These are phyloP conservation scores for Lentinula sp. DNA, from an alignment of 768 basidiomycete species.

Conservation along the genomic window DNA sequence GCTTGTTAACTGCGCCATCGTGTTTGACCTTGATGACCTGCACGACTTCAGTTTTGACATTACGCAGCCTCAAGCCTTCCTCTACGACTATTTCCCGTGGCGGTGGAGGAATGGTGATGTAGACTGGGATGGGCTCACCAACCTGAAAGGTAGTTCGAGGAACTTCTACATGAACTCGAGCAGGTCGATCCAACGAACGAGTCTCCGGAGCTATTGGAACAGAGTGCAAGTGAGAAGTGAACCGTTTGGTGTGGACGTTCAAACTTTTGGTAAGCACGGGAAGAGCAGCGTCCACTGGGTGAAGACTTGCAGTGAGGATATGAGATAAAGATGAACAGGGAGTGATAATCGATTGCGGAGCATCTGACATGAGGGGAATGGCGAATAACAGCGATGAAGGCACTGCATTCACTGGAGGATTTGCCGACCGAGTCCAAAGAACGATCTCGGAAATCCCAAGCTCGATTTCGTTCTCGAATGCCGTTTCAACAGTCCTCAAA, in stretches of 20 bases:
- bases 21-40: constrained; percentile 54
- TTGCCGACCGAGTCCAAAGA: constrained; percentile 39
- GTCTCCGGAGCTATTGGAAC: constrained; percentile 58
- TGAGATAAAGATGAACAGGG: constrained; percentile 69
- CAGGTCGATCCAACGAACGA: constrained; percentile 53
- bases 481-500: constrained; percentile 61
- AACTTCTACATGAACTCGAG: constrained; percentile 62
- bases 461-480: constrained; percentile 58
- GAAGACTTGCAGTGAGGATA: constrained; percentile 60
- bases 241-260: constrained; percentile 68
- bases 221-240: constrained; percentile 54
- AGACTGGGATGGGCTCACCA: constrained; percentile 72
- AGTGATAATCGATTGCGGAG: constrained; percentile 79
- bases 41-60: constrained; percentile 75
- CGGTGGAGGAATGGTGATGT: constrained; percentile 78
- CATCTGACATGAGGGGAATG: constrained; percentile 71
- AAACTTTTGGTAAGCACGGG: constrained; percentile 47
- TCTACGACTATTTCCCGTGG: constrained; percentile 58
- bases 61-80: constrained; percentile 69
- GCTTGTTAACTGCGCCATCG: constrained; percentile 19
- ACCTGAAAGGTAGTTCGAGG: constrained; percentile 66
- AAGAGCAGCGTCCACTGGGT: constrained; percentile 35
- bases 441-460: constrained; percentile 52
- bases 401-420: constrained; percentile 27
- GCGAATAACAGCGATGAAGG: constrained; percentile 74